These are phyloP conservation scores for Emericellopsis atlantica DNA, from an alignment of 2,329 filamentous ascomycete genomes.

Conservation along the genomic window DNA sequence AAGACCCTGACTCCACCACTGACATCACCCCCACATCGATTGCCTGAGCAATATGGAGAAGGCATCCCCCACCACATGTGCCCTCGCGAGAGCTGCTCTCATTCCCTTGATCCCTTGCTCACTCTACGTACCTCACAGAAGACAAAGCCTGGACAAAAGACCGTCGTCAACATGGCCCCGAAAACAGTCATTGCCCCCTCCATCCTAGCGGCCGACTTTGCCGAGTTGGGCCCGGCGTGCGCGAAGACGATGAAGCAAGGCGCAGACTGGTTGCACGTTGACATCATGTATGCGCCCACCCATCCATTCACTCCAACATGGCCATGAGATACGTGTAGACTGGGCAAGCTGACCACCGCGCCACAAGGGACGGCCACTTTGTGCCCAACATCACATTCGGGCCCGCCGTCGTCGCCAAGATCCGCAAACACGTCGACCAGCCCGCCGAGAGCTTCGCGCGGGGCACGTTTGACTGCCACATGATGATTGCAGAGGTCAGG, in stretches of 20 bases:
- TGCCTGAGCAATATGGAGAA: neutral
- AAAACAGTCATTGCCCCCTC: constrained; percentile 92
- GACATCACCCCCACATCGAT: neutral
- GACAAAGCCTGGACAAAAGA: too few relatives aligned
- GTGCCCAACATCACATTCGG: constrained; percentile 98
- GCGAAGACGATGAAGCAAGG: constrained; percentile 73
- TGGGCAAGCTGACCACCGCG: too few relatives aligned
- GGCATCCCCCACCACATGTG: too few relatives aligned
- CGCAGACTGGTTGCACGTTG: constrained; percentile 88
- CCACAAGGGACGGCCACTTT: constrained; percentile 87
- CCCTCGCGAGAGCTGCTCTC: too few relatives aligned
- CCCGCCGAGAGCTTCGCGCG: constrained; percentile 58
- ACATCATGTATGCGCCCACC: constrained; percentile 58
- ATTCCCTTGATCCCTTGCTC: too few relatives aligned
- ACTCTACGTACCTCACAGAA: too few relatives aligned
- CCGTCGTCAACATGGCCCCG: constrained; percentile 54
- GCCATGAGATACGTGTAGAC: too few relatives aligned
- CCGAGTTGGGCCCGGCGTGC: constrained; percentile 75
- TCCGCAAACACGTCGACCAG: constrained; percentile 71
- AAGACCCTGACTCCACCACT: neutral
- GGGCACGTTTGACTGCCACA: constrained; percentile 98
- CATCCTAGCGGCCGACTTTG: constrained; percentile 97
- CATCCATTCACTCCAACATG: neutral
- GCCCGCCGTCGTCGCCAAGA: constrained; percentile 87
- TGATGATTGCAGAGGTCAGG: constrained; percentile 96